Conservation (phyloP, 1,139 yeast species). For the Suhomyces bribrorum region DNA sequence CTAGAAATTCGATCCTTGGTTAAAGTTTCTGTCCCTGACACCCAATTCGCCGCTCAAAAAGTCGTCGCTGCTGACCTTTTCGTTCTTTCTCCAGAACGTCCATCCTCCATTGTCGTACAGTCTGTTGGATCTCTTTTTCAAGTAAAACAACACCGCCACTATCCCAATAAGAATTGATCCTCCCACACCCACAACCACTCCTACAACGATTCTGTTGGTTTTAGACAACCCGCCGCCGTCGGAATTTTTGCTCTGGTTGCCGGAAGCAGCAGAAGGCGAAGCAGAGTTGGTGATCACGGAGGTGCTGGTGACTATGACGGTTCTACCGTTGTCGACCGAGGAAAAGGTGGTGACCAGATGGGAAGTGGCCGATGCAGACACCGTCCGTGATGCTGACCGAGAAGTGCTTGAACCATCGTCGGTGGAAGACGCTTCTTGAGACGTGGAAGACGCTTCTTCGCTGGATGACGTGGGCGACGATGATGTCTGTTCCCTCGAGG, state of each 20-base stretch:
- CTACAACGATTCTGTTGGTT: conserved; percentile 50
- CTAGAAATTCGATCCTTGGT: conserved; percentile 51
- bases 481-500: too few species aligned
- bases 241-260: conserved; percentile 13
- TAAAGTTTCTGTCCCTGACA: conserved; percentile 45
- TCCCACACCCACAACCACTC: conserved; percentile 54
- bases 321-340: conserved; percentile 39
- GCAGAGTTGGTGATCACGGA: conserved; percentile 28
- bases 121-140: conserved; percentile 35
- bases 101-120: conserved; percentile 39
- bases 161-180: conserved; percentile 45
- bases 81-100: conserved; percentile 56
- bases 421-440: conserved; percentile 6
- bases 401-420: conserved; percentile 13
- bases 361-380: conserved; percentile 10
- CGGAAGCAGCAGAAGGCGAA: conserved; percentile 29
- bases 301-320: conserved; percentile 43
- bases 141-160: conserved; percentile 35
- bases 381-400: conserved; percentile 2
- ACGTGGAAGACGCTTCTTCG: not conserved
- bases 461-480: not conserved
- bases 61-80: conserved; percentile 52
- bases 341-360: conserved; percentile 29
- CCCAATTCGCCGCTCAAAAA: conserved; percentile 63
- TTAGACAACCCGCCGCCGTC: conserved; percentile 36